A percentile compares a stretch with the other conserved stretches of the same genome.
These are phyloP conservation scores for Theileria annulata DNA, from an alignment of 169 alveolate species.

Conservation along the genomic window DNA sequence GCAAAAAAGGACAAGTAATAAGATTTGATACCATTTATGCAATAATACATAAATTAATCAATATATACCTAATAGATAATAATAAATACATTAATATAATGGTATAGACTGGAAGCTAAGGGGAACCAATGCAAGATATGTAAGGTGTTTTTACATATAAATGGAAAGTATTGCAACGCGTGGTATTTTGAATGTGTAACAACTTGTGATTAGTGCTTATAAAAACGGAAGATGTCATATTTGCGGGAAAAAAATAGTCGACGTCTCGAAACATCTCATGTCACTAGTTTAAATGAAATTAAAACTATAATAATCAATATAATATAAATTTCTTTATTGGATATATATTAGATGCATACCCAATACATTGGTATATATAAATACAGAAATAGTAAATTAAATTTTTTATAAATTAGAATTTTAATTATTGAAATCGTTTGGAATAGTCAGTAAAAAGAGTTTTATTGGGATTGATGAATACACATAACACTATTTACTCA, in stretches of 20 bases:
- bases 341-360: background rate
- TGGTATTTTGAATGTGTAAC: conserved; percentile 54
- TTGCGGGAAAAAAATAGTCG: conserved; percentile 79
- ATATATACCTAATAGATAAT: background rate
- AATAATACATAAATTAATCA: background rate
- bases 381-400: background rate
- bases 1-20: conserved; percentile 69
- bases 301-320: no score
- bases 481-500: background rate
- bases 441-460: background rate
- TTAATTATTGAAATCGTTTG: background rate
- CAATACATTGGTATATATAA: no score
- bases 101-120: conserved; percentile 65
- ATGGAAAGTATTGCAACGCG: conserved; percentile 75
- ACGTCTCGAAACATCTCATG: conserved; percentile 72
- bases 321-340: background rate
- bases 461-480: background rate
- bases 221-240: conserved; percentile 76
- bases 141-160: conserved; percentile 71
- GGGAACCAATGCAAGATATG: conserved; percentile 76
- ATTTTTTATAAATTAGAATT: no score
- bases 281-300: conserved; percentile 60
- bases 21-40: background rate
- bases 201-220: conserved; percentile 60
- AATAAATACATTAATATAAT: background rate